Base-by-base conservation (phyloP, 108 stramenopile genomes). In the Nannochloropsis salina region DNA sequence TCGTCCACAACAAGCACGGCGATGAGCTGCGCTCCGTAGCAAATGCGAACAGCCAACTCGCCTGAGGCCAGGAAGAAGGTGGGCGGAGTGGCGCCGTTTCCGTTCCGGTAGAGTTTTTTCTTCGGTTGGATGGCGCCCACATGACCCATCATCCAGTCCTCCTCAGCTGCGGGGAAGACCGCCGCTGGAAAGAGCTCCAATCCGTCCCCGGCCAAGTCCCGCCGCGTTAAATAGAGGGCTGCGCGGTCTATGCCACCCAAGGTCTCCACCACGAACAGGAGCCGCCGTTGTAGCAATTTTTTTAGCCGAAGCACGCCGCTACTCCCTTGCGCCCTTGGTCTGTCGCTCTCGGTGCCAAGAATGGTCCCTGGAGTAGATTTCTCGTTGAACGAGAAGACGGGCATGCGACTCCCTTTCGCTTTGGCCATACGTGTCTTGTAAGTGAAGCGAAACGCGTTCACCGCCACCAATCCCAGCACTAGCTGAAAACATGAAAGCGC, bases 61-160 rank as follows among this genome's bases (percentile, higher is more conserved):
- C 61, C 61, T 4, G 20, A n/a, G 8, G 61, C 22, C 40, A 81
- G 40, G 22, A 41, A 81, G 40, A 41, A 81, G 6, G 81, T 41
- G 81, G 40, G 81, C 81, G 81, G 81, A 11, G 81, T 81, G 81
- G 22, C 40, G 81, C 81, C 40, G 81, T 81, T 81, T 40, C 81
- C 61, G 61, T 74, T 74, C 61, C 61, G 15, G 61, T n/a, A 15
- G 15, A n/a, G 4, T n/a, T n/a, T 74, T n/a, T 74, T 74, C 61
- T 74, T 74, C 61, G 61, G 61, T n/a, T 74, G 61, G 20, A 74
- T n/a, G 61, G 61, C 61, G n/a, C 20, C 61, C 61, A 74, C 61
- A 15, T 74, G 61, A 74, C 20, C n/a, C 1, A 74, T 15, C 61
- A 74, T 74, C 61, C 61, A 74, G 61, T 74, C n/a, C 1, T 74